Percentiles rank a stretch among this genome's conserved stretches.
phyloP scores from a whole-genome alignment of 352 stramenopile species.

The Phytophthora fragariae region DNA sequence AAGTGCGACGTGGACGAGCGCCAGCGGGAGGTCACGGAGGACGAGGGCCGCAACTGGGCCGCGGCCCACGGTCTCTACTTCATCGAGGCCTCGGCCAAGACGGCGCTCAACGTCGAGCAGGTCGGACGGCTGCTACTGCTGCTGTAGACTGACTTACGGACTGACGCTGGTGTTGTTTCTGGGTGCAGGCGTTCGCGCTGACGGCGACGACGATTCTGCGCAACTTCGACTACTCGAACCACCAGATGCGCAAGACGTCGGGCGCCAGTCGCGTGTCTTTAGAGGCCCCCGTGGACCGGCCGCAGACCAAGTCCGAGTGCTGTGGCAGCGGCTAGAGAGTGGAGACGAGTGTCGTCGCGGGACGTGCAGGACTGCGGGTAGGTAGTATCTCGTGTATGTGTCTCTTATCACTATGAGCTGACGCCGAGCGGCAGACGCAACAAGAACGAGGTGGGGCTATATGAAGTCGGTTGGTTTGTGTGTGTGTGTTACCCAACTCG shows the following conservation, averaged over 20 bases:
- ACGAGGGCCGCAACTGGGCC: slow-evolving; percentile 75
- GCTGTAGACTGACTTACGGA: too few species aligned
- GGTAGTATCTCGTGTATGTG: slow-evolving; percentile 16
- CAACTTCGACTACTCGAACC: slow-evolving; percentile 79
- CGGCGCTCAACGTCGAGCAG: slow-evolving; percentile 81
- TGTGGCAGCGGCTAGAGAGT: slow-evolving; percentile 30
- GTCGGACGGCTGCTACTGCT: slow-evolving; percentile 26
- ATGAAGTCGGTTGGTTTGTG: slow-evolving; percentile 12
- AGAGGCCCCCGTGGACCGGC: slow-evolving; percentile 37
- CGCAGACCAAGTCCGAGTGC: slow-evolving; percentile 44
- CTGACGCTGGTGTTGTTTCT: too few species aligned
- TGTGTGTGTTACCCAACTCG: neutral
- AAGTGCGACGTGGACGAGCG: slow-evolving; percentile 74
- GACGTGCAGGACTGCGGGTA: neutral
- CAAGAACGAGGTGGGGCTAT: slow-evolving; percentile 33
- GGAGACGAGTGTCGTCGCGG: too few species aligned
- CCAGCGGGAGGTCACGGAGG: slow-evolving; percentile 71
- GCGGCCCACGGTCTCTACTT: slow-evolving; percentile 75
- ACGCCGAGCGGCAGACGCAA: slow-evolving; percentile 18
- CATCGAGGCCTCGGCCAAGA: slow-evolving; percentile 88
- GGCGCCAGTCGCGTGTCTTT: slow-evolving; percentile 49
- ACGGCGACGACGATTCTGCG: slow-evolving; percentile 78
- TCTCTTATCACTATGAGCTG: slow-evolving; percentile 16
- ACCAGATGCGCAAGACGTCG: slow-evolving; percentile 59
- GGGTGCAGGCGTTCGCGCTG: slow-evolving; percentile 39